phyloP scores from a whole-genome alignment of 2,329 filamentous ascomycete genomes.

The Magnaporthiopsis rhizophila region DNA sequence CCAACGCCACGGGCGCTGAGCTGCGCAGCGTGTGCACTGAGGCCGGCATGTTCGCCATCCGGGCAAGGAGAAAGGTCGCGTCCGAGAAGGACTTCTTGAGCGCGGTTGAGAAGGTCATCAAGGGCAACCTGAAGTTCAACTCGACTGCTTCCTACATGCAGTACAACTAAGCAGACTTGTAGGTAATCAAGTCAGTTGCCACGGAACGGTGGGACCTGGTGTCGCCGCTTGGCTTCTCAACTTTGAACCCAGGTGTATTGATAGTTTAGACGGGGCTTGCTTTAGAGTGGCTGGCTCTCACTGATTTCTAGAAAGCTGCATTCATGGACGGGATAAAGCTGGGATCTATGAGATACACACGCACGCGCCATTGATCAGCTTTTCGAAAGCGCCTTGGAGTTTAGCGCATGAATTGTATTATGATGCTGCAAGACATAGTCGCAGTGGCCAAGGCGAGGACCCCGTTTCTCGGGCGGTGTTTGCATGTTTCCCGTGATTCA shows the following conservation, averaged over 20 bases:
- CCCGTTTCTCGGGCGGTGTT: neutral
- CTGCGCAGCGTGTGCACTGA: conserved; percentile 94
- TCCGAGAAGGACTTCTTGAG: conserved; percentile 98
- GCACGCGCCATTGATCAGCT: neutral
- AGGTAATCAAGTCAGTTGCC: neutral
- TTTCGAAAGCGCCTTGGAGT: neutral
- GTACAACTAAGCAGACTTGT: conserved; percentile 66
- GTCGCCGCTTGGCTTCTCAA: neutral
- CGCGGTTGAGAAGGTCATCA: conserved; percentile 98
- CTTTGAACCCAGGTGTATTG: neutral
- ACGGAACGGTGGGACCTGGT: neutral
- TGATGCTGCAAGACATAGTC: neutral
- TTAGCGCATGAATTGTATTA: neutral
- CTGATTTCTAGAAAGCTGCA: neutral
- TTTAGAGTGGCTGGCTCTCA: neutral
- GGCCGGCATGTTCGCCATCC: conserved; percentile 97
- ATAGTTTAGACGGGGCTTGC: neutral
- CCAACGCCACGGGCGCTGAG: conserved; percentile 94
- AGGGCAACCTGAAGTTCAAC: conserved; percentile 99
- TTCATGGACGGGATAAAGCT: neutral
- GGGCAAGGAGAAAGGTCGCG: conserved; percentile 89
- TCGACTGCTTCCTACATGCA: conserved; percentile 97
- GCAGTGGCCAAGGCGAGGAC: neutral
- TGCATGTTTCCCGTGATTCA: neutral
- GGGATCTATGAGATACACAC: neutral